Conservation (phyloP, 2,329 filamentous ascomycete genomes). For the Cryphonectria parasitica region DNA sequence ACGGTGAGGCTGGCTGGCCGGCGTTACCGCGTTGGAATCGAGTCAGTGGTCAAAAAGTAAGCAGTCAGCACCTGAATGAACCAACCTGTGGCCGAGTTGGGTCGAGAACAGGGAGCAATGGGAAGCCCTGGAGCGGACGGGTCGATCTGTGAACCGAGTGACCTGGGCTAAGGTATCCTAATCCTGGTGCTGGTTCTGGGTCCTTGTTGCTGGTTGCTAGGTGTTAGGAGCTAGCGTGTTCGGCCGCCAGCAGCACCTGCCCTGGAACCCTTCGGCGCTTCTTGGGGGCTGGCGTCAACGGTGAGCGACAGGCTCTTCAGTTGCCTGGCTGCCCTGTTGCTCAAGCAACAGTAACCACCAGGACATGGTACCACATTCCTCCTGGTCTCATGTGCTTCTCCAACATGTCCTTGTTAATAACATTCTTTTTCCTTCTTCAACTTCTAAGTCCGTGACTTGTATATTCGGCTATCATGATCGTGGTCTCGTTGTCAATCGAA, state of each 20-base stretch:
- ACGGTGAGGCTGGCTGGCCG: not conserved
- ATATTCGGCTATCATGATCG: not conserved
- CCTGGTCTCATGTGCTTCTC: not conserved
- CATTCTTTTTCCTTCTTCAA: not conserved
- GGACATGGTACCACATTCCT: not conserved
- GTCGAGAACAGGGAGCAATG: not conserved
- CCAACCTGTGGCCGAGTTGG: not conserved
- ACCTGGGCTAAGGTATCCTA: not conserved
- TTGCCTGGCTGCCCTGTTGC: not conserved
- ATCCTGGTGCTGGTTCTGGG: not conserved
- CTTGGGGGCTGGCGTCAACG: not conserved
- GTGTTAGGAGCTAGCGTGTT: not conserved
- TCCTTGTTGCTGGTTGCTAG: not conserved
- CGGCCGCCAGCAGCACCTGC: not conserved
- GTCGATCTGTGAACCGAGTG: not conserved
- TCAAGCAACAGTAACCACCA: not conserved
- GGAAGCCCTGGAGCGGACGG: not conserved
- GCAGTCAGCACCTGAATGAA: not conserved
- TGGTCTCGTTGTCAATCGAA: too few species aligned
- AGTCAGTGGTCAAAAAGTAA: not conserved
- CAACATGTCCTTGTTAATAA: not conserved
- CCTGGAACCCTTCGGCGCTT: too few species aligned
- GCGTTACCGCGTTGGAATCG: not conserved
- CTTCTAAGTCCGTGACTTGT: not conserved
- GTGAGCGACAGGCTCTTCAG: not conserved